A percentile compares a stretch with the other conserved stretches of the same genome.
These are phyloP conservation scores for Leptomonas seymouri DNA, from an alignment of 208 protist species.

Conservation along the genomic window DNA sequence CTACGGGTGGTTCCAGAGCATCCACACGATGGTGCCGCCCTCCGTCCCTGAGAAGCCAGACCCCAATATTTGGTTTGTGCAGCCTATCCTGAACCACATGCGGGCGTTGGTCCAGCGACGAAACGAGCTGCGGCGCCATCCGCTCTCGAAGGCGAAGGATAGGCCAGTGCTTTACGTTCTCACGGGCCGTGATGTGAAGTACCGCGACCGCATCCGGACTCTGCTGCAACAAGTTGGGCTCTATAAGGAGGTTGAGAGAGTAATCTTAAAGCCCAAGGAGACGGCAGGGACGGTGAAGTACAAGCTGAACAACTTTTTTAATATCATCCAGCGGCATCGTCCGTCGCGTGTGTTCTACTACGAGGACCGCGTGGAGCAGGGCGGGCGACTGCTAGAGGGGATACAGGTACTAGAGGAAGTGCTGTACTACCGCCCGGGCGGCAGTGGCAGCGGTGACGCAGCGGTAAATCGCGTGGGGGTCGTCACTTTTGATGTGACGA, in stretches of 20 bases:
- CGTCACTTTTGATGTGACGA: constrained; percentile 29
- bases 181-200: constrained; percentile 75
- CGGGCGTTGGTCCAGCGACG: constrained; percentile 27
- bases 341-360: constrained; percentile 76
- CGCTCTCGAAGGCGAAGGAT: not conserved
- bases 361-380: constrained; percentile 80
- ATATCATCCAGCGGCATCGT: constrained; percentile 44
- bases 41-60: constrained; percentile 53
- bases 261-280: constrained; percentile 78
- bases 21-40: constrained; percentile 66
- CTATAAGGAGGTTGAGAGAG: constrained; percentile 38
- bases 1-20: constrained; percentile 83
- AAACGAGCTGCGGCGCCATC: not conserved
- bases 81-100: constrained; percentile 33
- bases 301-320: constrained; percentile 71
- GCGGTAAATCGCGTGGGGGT: constrained; percentile 28
- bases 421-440: constrained; percentile 24
- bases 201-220: constrained; percentile 53
- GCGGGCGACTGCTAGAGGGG: constrained; percentile 48
- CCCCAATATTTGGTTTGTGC: constrained; percentile 32
- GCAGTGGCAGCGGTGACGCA: not conserved
- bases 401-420: constrained; percentile 50
- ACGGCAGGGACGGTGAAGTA: constrained; percentile 69
- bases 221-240: constrained; percentile 59
- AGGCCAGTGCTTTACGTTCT: constrained; percentile 59